Percentiles rank a stretch among this genome's conserved stretches.
Conservation (phyloP, 805 yeast genomes). For the Teunomyces cretensis region DNA sequence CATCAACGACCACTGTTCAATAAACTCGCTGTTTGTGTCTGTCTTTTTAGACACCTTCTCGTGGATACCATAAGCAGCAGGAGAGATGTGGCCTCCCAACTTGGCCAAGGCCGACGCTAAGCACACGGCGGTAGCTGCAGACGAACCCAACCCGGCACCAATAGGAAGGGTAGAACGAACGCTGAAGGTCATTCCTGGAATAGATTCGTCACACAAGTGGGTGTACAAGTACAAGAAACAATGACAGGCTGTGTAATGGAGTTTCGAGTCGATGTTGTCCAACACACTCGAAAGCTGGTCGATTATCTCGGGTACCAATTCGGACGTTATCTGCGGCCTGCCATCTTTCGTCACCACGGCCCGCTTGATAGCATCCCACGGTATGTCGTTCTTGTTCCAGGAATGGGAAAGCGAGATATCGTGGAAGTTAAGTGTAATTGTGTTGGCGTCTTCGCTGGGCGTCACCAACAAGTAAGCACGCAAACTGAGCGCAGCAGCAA, state of each 20-base stretch:
- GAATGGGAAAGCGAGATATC: slow-evolving; percentile 66
- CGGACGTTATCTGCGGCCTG: slow-evolving; percentile 42
- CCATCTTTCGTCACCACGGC: slow-evolving; percentile 20
- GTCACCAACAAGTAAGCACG: slow-evolving; percentile 77
- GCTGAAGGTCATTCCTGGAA: slow-evolving; percentile 56
- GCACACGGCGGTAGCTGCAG: slow-evolving; percentile 87
- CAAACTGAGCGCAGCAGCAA: slow-evolving; percentile 89
- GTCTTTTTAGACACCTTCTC: slow-evolving; percentile 33
- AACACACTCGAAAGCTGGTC: slow-evolving; percentile 47
- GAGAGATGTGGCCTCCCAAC: slow-evolving; percentile 53
- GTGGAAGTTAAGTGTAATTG: slow-evolving; percentile 70
- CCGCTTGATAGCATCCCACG: slow-evolving; percentile 49
- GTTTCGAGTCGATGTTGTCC: slow-evolving; percentile 46
- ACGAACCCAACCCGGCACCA: slow-evolving; percentile 96
- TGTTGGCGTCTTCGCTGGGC: slow-evolving; percentile 40
- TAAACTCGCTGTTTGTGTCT: slow-evolving; percentile 43
- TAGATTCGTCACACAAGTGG: slow-evolving; percentile 48
- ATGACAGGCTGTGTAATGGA: slow-evolving; percentile 76
- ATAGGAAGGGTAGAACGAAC: slow-evolving; percentile 86
- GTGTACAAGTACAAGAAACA: slow-evolving; percentile 80
- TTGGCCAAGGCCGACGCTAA: slow-evolving; percentile 70
- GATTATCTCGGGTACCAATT: slow-evolving; percentile 59
- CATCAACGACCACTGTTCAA: slow-evolving; percentile 85
- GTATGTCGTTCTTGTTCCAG: slow-evolving; percentile 65
- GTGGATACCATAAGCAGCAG: slow-evolving; percentile 32